A percentile compares a stretch with the other conserved stretches of the same genome.
Evolutionary conservation across 2,329 filamentous ascomycete species (phyloP).

Genomic region (Celoporthe dispersa): DNA sequence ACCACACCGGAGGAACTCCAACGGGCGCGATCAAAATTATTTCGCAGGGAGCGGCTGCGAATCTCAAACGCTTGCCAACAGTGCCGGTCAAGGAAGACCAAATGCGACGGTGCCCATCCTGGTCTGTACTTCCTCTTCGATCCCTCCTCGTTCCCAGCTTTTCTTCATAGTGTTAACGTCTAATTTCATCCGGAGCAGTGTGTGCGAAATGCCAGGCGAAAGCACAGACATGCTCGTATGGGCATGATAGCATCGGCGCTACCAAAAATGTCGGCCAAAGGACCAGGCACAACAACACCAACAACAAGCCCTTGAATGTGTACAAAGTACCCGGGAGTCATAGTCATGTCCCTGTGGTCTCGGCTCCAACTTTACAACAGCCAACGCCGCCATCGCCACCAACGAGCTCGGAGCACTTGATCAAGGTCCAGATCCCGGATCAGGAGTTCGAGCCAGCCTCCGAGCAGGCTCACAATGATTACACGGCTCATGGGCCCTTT

Average conservation of each 20-base stretch:
- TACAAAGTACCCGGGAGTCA: neutral
- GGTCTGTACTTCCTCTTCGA: slow-evolving; percentile 40
- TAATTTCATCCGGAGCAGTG: neutral
- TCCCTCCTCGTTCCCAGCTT: slow-evolving; percentile 22
- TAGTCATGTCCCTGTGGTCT: slow-evolving; percentile 32
- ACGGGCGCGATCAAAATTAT: neutral
- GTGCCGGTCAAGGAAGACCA: slow-evolving; percentile 47
- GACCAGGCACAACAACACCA: neutral
- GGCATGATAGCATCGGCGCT: slow-evolving; percentile 36
- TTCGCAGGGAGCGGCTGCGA: neutral
- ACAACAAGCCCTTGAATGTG: neutral
- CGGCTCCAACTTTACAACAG: neutral
- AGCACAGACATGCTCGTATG: slow-evolving; percentile 35
- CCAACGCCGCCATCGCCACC: neutral
- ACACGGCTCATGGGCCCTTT: neutral
- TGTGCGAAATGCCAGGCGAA: neutral
- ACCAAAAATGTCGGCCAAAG: neutral
- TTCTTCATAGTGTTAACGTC: neutral
- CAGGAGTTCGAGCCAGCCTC: neutral
- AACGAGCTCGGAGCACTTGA: neutral
- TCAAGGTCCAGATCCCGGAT: neutral
- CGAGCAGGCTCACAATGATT: neutral
- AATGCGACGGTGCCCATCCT: slow-evolving; percentile 47
- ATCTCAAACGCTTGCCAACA: slow-evolving; percentile 43
- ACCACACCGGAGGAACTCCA: neutral